Percentiles rank a stretch among this genome's conserved stretches.
Conservation (phyloP, 2,329 filamentous ascomycete species). For the Verticillium isaacii region DNA sequence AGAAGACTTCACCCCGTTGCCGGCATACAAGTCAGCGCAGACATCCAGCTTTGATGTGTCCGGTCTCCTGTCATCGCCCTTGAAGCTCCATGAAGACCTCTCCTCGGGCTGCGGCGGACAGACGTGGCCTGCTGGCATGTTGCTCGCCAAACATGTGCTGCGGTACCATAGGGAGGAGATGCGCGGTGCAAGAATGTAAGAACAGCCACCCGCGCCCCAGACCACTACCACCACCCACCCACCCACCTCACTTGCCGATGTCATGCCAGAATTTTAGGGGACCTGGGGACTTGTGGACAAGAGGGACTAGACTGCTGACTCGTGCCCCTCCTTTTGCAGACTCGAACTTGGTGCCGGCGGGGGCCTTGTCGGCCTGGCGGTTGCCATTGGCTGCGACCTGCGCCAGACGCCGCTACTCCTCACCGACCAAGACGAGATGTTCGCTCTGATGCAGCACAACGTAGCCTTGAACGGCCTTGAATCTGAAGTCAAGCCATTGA, state of each 20-base stretch:
- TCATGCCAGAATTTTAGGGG: not conserved
- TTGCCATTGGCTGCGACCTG: slow-evolving; percentile 46
- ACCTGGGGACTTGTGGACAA: not conserved
- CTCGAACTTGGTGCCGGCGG: slow-evolving; percentile 90
- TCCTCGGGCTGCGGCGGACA: slow-evolving; percentile 86
- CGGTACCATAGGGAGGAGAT: slow-evolving; percentile 63
- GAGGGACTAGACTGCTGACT: not conserved
- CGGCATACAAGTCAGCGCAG: slow-evolving; percentile 50
- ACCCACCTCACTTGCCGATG: not conserved
- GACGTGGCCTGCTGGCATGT: slow-evolving; percentile 90
- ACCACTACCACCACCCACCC: not conserved
- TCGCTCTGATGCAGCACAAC: slow-evolving; percentile 80
- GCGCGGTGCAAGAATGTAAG: slow-evolving; percentile 67
- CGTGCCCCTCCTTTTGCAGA: slow-evolving; percentile 37
- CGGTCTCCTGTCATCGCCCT: slow-evolving; percentile 63
- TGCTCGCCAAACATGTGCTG: slow-evolving; percentile 81
- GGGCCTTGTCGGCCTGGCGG: slow-evolving; percentile 71
- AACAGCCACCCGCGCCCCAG: slow-evolving; percentile 16
- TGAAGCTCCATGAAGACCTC: slow-evolving; percentile 81
- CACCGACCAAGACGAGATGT: slow-evolving; percentile 86
- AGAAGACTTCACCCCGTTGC: slow-evolving; percentile 55
- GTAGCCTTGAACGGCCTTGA: slow-evolving; percentile 73
- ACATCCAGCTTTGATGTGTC: slow-evolving; percentile 60
- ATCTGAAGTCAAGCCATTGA: slow-evolving; percentile 55
- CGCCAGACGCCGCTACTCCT: slow-evolving; percentile 58